Percentiles rank a stretch among this genome's conserved stretches.
These are phyloP conservation scores for Globisporangium solare DNA, from an alignment of 352 stramenopile genomes.

Conservation along the genomic window DNA sequence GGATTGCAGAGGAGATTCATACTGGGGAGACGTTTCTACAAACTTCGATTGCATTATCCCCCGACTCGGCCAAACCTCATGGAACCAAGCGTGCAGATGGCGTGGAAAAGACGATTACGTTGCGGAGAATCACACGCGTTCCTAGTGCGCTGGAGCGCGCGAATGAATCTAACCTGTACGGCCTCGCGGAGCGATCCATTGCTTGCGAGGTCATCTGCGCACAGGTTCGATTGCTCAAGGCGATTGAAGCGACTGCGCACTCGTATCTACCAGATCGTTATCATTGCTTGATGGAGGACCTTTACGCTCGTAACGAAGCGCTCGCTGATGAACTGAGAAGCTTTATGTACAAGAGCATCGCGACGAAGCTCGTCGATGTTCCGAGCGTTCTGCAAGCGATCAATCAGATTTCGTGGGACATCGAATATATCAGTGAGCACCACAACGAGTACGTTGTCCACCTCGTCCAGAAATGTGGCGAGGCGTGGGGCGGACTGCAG, in stretches of 20 bases:
- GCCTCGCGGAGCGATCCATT: slow-evolving; percentile 55
- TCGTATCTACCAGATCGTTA: slow-evolving; percentile 63
- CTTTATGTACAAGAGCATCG: slow-evolving; percentile 62
- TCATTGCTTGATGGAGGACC: slow-evolving; percentile 63
- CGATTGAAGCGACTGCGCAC: slow-evolving; percentile 59
- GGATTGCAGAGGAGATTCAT: slow-evolving; percentile 47
- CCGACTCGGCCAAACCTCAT: neutral
- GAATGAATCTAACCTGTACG: slow-evolving; percentile 54
- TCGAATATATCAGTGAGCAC: slow-evolving; percentile 58
- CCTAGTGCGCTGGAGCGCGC: slow-evolving; percentile 41
- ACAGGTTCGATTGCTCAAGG: slow-evolving; percentile 56
- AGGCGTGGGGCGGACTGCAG: slow-evolving; percentile 70
- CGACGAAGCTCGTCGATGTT: slow-evolving; percentile 38
- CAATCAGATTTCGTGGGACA: slow-evolving; percentile 53
- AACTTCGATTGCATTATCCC: slow-evolving; percentile 32
- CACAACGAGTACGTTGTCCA: slow-evolving; percentile 79
- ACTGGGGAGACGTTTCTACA: slow-evolving; percentile 40
- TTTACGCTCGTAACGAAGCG: slow-evolving; percentile 47
- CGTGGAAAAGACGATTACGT: slow-evolving; percentile 28
- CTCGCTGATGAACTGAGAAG: slow-evolving; percentile 48
- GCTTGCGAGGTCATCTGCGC: slow-evolving; percentile 58
- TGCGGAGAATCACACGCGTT: slow-evolving; percentile 48
- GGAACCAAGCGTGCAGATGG: slow-evolving; percentile 4
- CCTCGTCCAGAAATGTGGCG: slow-evolving; percentile 76
- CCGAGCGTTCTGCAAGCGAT: slow-evolving; percentile 39